Percentiles rank a stretch among this genome's conserved stretches.
These are phyloP conservation scores for Rhamnella rubrinervis DNA, from an alignment of 331 rosid species.

Conservation along the genomic window DNA sequence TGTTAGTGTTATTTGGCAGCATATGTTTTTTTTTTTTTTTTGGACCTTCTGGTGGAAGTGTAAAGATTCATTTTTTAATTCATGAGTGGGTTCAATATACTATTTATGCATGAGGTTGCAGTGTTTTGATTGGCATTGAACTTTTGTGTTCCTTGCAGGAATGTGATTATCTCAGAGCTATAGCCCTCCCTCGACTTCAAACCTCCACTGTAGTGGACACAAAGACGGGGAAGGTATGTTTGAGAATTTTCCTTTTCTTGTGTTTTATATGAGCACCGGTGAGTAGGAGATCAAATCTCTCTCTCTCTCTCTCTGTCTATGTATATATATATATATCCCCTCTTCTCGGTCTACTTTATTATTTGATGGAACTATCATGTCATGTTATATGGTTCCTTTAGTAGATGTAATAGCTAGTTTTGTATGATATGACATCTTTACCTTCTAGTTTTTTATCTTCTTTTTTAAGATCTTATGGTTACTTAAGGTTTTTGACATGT, in stretches of 20 bases:
- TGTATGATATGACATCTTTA: too few species aligned
- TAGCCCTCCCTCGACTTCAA: slow-evolving; percentile 84
- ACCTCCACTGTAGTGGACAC: slow-evolving; percentile 90
- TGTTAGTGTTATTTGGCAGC: slow-evolving; percentile 8
- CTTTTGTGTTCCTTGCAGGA: slow-evolving; percentile 54
- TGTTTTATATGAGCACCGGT: neutral
- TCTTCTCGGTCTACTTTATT: too few species aligned
- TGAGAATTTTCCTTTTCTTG: slow-evolving; percentile 14
- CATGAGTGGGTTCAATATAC: slow-evolving; percentile 8
- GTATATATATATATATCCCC: too few species aligned
- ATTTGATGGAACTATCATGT: too few species aligned
- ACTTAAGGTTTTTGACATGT: too few species aligned
- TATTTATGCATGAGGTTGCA: slow-evolving; percentile 22
- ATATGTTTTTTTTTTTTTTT: neutral
- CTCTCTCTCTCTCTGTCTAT: too few species aligned
- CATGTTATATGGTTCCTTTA: too few species aligned
- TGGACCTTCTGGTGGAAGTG: neutral
- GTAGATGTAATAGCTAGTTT: too few species aligned
- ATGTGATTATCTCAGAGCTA: slow-evolving; percentile 78
- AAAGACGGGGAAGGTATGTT: slow-evolving; percentile 80
- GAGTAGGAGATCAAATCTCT: too few species aligned
- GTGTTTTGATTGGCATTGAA: slow-evolving; percentile 7
- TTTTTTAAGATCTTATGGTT: too few species aligned
- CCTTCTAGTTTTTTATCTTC: too few species aligned
- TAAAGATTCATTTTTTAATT: slow-evolving; percentile 3